phyloP scores from a whole-genome alignment of 2,329 filamentous ascomycete species.

The Alternaria sp. region DNA sequence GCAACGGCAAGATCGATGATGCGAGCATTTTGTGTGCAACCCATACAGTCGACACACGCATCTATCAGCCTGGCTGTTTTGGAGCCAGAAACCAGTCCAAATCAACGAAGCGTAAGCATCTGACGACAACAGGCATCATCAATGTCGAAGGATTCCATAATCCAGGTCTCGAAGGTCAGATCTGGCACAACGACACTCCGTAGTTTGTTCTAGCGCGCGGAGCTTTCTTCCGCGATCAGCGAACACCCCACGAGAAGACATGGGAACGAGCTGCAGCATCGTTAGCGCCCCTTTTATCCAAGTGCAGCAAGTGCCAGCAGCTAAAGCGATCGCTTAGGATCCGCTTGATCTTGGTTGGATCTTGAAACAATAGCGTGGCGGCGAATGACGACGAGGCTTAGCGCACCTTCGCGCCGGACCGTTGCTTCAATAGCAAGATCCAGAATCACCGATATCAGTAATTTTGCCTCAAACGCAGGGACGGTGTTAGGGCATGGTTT shows the following conservation, averaged over 20 bases:
- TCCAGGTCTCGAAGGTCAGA: neutral
- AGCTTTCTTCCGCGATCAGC: neutral
- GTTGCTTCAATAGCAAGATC: neutral
- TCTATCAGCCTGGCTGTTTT: neutral
- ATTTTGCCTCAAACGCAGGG: neutral
- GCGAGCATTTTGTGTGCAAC: slow-evolving; percentile 1
- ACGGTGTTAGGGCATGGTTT: neutral
- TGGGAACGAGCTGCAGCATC: neutral
- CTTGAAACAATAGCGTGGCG: slow-evolving; percentile 10
- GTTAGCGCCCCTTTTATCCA: neutral
- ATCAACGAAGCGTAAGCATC: neutral
- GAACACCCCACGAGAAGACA: neutral
- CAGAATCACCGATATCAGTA: neutral
- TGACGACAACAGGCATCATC: neutral
- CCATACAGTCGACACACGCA: neutral
- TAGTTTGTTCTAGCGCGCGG: neutral
- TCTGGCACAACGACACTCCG: neutral
- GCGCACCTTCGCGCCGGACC: slow-evolving; percentile 9
- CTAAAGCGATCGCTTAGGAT: slow-evolving; percentile 10
- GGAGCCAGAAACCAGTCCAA: neutral
- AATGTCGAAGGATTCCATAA: neutral
- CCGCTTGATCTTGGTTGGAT: slow-evolving; percentile 6
- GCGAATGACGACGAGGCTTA: neutral
- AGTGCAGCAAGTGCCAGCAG: slow-evolving; percentile 3
- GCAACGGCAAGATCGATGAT: slow-evolving; percentile 14